Percentiles rank a stretch among this genome's conserved stretches.
These are phyloP conservation scores for Amanita phalloides DNA, from an alignment of 768 basidiomycete species.

Conservation along the genomic window DNA sequence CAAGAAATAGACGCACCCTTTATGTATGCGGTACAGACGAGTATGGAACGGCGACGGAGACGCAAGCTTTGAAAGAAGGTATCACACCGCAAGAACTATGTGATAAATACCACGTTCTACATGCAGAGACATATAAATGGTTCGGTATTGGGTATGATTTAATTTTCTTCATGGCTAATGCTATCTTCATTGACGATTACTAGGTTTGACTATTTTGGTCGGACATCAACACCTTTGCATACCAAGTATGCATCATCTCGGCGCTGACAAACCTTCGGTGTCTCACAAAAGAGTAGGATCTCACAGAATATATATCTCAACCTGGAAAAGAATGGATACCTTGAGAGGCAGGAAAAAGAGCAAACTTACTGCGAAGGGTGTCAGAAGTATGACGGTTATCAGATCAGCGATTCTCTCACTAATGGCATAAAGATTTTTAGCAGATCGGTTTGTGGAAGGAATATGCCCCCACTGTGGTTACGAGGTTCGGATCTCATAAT, in stretches of 20 bases:
- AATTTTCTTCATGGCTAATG: not conserved
- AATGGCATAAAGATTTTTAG: conserved; percentile 57
- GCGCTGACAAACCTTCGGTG: not conserved
- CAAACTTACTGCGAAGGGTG: conserved; percentile 96
- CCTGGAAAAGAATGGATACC: conserved; percentile 62
- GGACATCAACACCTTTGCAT: conserved; percentile 85
- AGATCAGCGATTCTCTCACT: not conserved
- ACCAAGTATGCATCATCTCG: conserved; percentile 51
- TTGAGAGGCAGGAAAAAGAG: conserved; percentile 78
- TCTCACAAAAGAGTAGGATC: conserved; percentile 40
- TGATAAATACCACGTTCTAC: conserved; percentile 83
- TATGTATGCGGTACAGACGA: conserved; percentile 99
- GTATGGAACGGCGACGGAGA: conserved; percentile 99
- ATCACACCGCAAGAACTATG: conserved; percentile 73
- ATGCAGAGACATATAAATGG: conserved; percentile 93
- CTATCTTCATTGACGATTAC: conserved; percentile 4
- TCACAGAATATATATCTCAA: conserved; percentile 84
- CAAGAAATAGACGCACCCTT: conserved; percentile 79
- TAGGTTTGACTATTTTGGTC: conserved; percentile 93
- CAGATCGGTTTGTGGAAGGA: conserved; percentile 98
- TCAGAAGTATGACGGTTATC: conserved; percentile 42
- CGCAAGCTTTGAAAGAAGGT: conserved; percentile 86
- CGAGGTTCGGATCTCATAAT: conserved; percentile 36
- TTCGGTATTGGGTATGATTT: conserved; percentile 79
- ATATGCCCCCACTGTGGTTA: conserved; percentile 89